Percentiles rank a stretch among this genome's conserved stretches.
Evolutionary conservation across 257 asterid species (phyloP).

Genomic region (Solanum corneliomulleri): DNA sequence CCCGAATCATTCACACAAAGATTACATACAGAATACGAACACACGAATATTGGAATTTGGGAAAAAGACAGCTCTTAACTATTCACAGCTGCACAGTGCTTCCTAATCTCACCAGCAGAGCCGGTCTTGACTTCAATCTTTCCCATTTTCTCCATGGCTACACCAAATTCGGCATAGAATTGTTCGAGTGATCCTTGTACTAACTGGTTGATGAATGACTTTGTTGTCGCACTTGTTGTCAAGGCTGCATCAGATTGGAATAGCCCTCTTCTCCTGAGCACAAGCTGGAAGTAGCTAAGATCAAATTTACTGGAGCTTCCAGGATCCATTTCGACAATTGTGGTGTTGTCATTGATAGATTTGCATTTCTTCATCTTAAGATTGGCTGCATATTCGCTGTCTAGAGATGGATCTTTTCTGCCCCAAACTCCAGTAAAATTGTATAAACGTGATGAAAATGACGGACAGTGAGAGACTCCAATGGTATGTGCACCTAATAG

Average conservation of each 20-base stretch:
- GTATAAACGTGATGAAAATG: too few relatives aligned
- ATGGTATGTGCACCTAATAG: too few relatives aligned
- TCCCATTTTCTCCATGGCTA: too few relatives aligned
- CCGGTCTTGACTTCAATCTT: too few relatives aligned
- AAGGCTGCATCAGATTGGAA: slow-evolving; percentile 39
- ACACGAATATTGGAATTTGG: not conserved
- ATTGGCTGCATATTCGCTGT: too few relatives aligned
- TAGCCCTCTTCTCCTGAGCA: slow-evolving; percentile 19
- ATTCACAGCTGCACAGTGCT: too few relatives aligned
- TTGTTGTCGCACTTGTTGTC: not conserved
- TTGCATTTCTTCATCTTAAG: not conserved
- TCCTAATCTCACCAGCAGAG: too few relatives aligned
- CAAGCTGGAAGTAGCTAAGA: slow-evolving; percentile 15
- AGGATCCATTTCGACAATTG: slow-evolving; percentile 33
- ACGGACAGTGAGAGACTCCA: too few relatives aligned
- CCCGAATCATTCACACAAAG: not conserved
- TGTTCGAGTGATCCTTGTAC: not conserved
- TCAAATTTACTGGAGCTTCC: slow-evolving; percentile 22
- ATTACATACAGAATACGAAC: not conserved
- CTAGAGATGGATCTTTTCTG: too few relatives aligned
- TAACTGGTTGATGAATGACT: not conserved
- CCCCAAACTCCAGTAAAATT: too few relatives aligned
- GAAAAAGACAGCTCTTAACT: not conserved
- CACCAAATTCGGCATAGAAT: too few relatives aligned
- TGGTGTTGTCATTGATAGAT: slow-evolving; percentile 1